Evolutionary conservation across 768 basidiomycete species (phyloP).

Genomic region (Suillus lakei): DNA sequence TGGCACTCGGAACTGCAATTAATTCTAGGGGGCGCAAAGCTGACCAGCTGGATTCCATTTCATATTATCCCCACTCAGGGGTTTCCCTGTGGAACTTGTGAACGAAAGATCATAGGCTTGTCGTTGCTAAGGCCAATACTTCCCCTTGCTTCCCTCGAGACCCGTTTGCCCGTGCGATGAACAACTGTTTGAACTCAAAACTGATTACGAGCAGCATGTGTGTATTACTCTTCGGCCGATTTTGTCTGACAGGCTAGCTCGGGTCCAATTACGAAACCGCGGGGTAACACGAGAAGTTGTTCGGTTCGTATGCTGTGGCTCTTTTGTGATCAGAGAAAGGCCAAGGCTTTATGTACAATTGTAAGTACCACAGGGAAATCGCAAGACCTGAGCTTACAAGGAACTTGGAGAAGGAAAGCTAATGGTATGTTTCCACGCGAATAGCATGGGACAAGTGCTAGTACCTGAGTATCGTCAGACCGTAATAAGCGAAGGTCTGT

Average conservation of each 20-base stretch:
- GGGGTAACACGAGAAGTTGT: slow-evolving; percentile 16
- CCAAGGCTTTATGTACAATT: slow-evolving; percentile 21
- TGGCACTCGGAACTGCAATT: background rate
- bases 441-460: slow-evolving; percentile 13
- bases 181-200: slow-evolving; percentile 10
- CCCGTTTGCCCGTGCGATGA: slow-evolving; percentile 21
- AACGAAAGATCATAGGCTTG: background rate
- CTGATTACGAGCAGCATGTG: slow-evolving; percentile 24
- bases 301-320: slow-evolving; percentile 10
- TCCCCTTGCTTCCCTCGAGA: background rate
- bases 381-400: slow-evolving; percentile 8
- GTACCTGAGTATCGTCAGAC: slow-evolving; percentile 26
- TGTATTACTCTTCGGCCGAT: slow-evolving; percentile 15
- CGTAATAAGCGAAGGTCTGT: slow-evolving; percentile 31
- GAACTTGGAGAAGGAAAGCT: background rate
- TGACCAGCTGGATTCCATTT: background rate
- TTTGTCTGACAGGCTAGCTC: slow-evolving; percentile 15
- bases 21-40: slow-evolving; percentile 1
- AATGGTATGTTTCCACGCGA: slow-evolving; percentile 3
- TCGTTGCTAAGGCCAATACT: slow-evolving; percentile 7
- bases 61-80: slow-evolving; percentile 4
- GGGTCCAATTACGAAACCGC: slow-evolving; percentile 22
- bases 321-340: slow-evolving; percentile 7
- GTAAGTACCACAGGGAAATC: background rate
- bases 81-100: background rate